Percentiles rank a stretch among this genome's conserved stretches.
Conservation (phyloP, 352 stramenopile genomes). For the Globisporangium spiculum region DNA sequence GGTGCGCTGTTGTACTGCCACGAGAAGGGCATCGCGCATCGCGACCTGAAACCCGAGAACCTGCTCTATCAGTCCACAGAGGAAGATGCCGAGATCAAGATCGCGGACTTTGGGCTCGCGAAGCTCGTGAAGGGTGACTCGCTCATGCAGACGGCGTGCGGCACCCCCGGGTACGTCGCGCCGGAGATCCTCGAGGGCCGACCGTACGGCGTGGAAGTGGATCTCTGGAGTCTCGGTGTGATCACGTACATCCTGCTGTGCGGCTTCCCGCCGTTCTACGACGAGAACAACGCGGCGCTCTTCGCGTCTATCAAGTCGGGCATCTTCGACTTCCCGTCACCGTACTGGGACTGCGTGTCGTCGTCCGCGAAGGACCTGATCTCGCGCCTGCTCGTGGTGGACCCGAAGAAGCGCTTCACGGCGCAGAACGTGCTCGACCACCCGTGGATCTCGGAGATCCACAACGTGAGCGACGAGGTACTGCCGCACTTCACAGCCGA, state of each 20-base stretch:
- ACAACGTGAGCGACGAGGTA: conserved; percentile 64
- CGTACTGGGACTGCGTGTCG: conserved; percentile 94
- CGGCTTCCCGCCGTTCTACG: conserved; percentile 96
- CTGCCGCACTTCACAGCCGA: conserved; percentile 88
- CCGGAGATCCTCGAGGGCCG: conserved; percentile 94
- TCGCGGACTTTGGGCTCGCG: conserved; percentile 89
- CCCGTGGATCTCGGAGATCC: conserved; percentile 81
- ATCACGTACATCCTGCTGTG: conserved; percentile 95
- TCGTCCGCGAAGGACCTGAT: conserved; percentile 92
- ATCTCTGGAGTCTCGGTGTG: conserved; percentile 96
- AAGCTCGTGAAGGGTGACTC: conserved; percentile 93
- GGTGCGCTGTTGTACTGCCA: conserved; percentile 87
- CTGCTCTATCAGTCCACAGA: conserved; percentile 83
- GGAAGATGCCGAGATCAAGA: conserved; percentile 92
- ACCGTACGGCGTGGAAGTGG: conserved; percentile 92
- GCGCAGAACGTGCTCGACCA: conserved; percentile 82
- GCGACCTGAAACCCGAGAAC: conserved; percentile 89
- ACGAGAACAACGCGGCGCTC: conserved; percentile 88
- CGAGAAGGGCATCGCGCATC: conserved; percentile 89
- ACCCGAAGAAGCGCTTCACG: conserved; percentile 89
- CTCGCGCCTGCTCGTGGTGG: conserved; percentile 83
- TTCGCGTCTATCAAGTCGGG: conserved; percentile 89
- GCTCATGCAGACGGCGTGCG: conserved; percentile 93
- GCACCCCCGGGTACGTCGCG: conserved; percentile 95
- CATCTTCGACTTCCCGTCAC: conserved; percentile 90